Base-by-base conservation (phyloP, 805 yeast species). In the Cyberlindnera nakhonratchasimensis region DNA sequence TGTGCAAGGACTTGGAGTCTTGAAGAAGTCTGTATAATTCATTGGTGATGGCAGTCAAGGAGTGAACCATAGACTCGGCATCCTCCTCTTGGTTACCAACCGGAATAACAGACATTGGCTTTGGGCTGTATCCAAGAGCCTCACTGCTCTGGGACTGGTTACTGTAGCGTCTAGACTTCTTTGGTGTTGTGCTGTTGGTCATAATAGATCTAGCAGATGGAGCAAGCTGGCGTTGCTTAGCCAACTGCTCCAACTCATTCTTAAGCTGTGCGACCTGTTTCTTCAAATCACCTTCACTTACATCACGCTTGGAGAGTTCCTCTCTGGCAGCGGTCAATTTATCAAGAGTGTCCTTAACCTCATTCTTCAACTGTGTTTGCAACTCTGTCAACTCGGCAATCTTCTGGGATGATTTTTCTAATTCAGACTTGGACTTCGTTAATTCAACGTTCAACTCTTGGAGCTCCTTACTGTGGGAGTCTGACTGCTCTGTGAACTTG, bases 1-100 rank as follows among this genome's bases (percentile, higher is more conserved):
- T 74, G 61, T 86, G 91, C 49, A 91, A 69, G 39, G 76, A 71
- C 45, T 77, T 77, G 3, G 93, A 79, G 53, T 86, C 86, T 56
- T 84, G 79, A 46, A 86, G 69, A 54, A 82, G 69, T 53, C 75
- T 72, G 74, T 78, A 85, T 42, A 86, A 67, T 60, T 86, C 93
- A 55, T 78, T 87, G 54, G 83, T 82, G 50, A 86, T 83, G 39
- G 80, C 84, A 47, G 82, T 83, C 46, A 81, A 64, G n/a, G 76
- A 70, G 45, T 66, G 64, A 38, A 69, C 51, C 23, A 65, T 65
- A 13, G 66, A 54, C 44, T 61, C 63, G 46, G 71, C 72, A 47
- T 74, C 72, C 34, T 71, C 74, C 53, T 76, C 82, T 42, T 67
- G 55, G 18, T 61, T 67, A 1, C 82, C 69, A 6, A 77, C 72